phyloP scores from a whole-genome alignment of 1,284 basidiomycete genomes.

The Rhodotorula glutinis region DNA sequence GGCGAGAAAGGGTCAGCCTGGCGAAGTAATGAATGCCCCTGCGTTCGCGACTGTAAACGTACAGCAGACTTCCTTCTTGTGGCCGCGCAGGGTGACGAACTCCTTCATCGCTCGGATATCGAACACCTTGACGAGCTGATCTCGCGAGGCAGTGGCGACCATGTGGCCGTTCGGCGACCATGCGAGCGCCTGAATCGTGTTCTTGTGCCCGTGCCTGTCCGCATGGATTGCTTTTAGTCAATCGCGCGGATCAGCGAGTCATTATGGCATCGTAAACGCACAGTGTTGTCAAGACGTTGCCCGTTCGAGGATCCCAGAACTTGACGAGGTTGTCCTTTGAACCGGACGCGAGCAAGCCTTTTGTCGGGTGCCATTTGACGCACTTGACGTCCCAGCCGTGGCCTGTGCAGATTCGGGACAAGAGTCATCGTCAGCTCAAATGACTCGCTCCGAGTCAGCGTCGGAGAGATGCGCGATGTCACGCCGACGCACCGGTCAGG shows the following conservation, averaged over 20 bases:
- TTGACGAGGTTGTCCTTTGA: conserved; percentile 98
- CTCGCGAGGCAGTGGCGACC: conserved; percentile 88
- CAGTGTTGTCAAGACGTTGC: conserved; percentile 80
- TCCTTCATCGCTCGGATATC: conserved; percentile 98
- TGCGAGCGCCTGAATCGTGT: conserved; percentile 84
- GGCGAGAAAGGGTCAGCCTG: too few relatives aligned
- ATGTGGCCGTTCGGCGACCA: conserved; percentile 94
- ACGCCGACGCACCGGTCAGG: conserved; percentile 61
- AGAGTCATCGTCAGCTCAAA: background rate
- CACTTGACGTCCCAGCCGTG: conserved; percentile 99
- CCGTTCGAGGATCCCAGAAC: conserved; percentile 95
- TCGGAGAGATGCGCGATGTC: background rate
- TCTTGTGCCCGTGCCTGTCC: conserved; percentile 87
- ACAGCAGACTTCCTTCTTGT: conserved; percentile 98
- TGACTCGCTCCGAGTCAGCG: background rate
- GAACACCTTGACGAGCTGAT: conserved; percentile 93
- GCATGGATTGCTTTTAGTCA: background rate
- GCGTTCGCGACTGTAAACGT: conserved; percentile 48
- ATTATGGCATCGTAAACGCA: conserved; percentile 52
- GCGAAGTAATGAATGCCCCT: background rate
- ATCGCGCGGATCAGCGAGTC: too few relatives aligned
- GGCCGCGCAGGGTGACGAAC: conserved; percentile 81
- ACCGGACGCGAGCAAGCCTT: conserved; percentile 88
- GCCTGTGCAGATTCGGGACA: conserved; percentile 54
- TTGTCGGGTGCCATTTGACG: conserved; percentile 96